These are phyloP conservation scores for Quercus glauca DNA, from an alignment of 306 rosid species.

Conservation along the genomic window DNA sequence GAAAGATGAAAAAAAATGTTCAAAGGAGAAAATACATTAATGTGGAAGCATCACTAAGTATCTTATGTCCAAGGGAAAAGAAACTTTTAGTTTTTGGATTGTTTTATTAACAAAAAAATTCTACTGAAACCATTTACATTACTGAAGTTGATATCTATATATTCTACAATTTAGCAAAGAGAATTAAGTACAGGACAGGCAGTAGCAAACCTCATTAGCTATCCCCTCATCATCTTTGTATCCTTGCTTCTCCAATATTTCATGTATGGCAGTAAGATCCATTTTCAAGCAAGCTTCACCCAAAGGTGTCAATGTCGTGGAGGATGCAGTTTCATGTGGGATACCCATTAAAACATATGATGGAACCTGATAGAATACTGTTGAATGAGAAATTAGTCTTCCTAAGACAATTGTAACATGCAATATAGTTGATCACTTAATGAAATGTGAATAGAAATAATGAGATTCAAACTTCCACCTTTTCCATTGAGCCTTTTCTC, in stretches of 20 bases:
- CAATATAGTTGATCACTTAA: background rate
- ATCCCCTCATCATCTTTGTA: constrained; percentile 97
- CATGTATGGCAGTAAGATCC: constrained; percentile 92
- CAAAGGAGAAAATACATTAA: background rate
- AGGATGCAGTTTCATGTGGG: constrained; percentile 49
- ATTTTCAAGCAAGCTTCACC: constrained; percentile 88
- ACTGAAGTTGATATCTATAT: background rate
- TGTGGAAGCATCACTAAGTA: background rate
- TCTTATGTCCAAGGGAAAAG: background rate
- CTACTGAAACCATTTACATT: background rate
- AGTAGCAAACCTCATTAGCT: constrained; percentile 79
- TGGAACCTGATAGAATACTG: constrained; percentile 61
- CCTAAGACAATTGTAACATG: constrained; percentile 10
- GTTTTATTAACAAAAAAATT: background rate
- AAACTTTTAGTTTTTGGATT: background rate
- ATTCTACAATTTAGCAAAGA: background rate
- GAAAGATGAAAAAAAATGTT: background rate
- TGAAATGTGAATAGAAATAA: background rate
- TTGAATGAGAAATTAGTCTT: constrained; percentile 50
- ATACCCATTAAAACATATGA: constrained; percentile 83
- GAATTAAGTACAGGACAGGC: background rate
- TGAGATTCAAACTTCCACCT: background rate
- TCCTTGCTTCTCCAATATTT: constrained; percentile 85
- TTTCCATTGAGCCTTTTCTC: background rate
- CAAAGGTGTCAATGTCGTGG: constrained; percentile 66